These are phyloP conservation scores for Kodamaea lidongshanica DNA, from an alignment of 805 yeast genomes.

Conservation along the genomic window DNA sequence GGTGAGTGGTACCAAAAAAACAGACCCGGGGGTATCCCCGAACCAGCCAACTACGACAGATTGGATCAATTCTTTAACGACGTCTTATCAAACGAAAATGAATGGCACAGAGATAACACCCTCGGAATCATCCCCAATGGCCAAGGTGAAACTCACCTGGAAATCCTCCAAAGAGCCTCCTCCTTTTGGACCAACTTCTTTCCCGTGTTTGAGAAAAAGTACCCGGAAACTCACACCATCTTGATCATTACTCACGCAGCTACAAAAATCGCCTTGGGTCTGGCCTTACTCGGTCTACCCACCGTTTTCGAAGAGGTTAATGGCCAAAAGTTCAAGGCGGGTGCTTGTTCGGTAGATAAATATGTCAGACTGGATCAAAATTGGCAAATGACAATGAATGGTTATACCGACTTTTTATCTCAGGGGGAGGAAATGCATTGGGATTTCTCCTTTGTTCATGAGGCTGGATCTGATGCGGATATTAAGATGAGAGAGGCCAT, in stretches of 20 bases:
- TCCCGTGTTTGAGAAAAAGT: conserved; percentile 47
- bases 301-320: conserved; percentile 49
- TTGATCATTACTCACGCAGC: conserved; percentile 92
- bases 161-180: conserved; percentile 58
- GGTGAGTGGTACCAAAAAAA: conserved; percentile 89
- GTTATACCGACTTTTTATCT: conserved; percentile 62
- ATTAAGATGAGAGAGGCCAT: conserved; percentile 47
- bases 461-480: conserved; percentile 89
- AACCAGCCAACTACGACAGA: conserved; percentile 50
- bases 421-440: conserved; percentile 92
- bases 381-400: conserved; percentile 68
- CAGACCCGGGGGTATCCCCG: conserved; percentile 55
- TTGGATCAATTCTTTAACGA: conserved; percentile 47
- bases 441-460: conserved; percentile 70
- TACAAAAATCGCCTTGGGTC: conserved; percentile 79
- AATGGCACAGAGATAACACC: conserved; percentile 44
- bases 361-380: conserved; percentile 27
- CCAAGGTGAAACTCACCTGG: conserved; percentile 69
- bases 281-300: conserved; percentile 54
- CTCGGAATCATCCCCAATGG: conserved; percentile 55
- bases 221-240: conserved; percentile 57
- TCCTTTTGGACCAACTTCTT: conserved; percentile 52
- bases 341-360: conserved; percentile 78
- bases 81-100: conserved; percentile 23
- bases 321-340: conserved; percentile 50